phyloP scores from a whole-genome alignment of 306 rosid genomes.

The Cucurbita pepo region DNA sequence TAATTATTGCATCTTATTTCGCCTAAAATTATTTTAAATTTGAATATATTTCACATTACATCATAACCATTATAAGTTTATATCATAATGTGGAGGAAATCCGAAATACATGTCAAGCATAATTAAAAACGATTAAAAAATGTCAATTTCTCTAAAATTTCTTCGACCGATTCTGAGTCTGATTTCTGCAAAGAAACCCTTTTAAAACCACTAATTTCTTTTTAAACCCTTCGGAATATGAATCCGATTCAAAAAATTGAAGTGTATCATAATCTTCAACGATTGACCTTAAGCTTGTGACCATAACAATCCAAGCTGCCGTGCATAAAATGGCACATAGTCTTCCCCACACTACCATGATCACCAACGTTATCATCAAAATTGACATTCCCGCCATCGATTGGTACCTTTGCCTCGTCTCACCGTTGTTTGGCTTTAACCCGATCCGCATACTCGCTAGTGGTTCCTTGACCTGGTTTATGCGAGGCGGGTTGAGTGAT shows the following conservation, averaged over 20 bases:
- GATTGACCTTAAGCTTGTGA: not conserved
- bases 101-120: not conserved
- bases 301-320: not conserved
- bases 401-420: not conserved
- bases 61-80: too few species aligned
- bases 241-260: not conserved
- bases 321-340: not conserved
- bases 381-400: not conserved
- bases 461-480: not conserved
- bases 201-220: not conserved
- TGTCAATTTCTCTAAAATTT: not conserved
- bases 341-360: slow-evolving; percentile 8
- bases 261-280: not conserved
- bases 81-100: too few species aligned
- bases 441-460: not conserved
- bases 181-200: not conserved
- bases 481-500: not conserved
- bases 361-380: not conserved
- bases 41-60: too few species aligned
- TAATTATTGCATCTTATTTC: too few species aligned
- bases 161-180: not conserved
- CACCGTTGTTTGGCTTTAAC: not conserved
- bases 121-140: not conserved
- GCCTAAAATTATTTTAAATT: too few species aligned
- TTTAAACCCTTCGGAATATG: not conserved